Evolutionary conservation across 176 grass and related monocot genomes (phyloP), one percentile per base, ranked within the genome.

Genomic region (Bonia amplexicaulis): DNA sequence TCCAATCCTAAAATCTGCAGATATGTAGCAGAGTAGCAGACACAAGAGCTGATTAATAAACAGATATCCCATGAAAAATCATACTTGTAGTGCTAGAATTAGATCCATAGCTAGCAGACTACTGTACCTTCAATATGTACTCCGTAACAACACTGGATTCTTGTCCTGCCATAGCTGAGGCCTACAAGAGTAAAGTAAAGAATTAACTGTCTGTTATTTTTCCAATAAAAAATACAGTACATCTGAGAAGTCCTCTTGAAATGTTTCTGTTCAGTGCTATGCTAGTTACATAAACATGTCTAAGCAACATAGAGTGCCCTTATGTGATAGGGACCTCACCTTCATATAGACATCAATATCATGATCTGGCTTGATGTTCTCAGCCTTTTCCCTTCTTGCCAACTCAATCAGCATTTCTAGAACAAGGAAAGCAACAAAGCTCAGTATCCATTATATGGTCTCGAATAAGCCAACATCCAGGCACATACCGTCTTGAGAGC

Each of bases 261-360:
- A 83, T 51, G 11, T 49, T 62, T 48, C 4, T 80, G 58, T 31
- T 54, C 12, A 15, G 57, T 77, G 25, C 69, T 78, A 74, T 66
- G 42, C 33, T 69, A 67, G 31, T 7, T 40, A 54, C n/a, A 75
- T 11, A 29, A 23, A 77, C 39, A 82, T 17, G 29, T 47, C 4
- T 54, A 55, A 37, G 16, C 69, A 77, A 12, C 29, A 71, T 12
- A 55, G 7, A n/a, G 16, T 74, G 23, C 5, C n/a, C 12, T 66
- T 59, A 66, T 59, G 68, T 2, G 29, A 48, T 63, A 66, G 7
- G 20, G 73, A n/a, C 31, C 54, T 80, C 69, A 96, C 94, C 91
- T 96, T 96, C 94, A 97, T 97, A 74, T 89, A 97, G 48, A 93
- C 46, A 91, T 97, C 95, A 39, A 97, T 88, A 85, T 97, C 95